Evolutionary conservation across 108 stramenopile species (phyloP).

Genomic region (Thalassiosira profunda): DNA sequence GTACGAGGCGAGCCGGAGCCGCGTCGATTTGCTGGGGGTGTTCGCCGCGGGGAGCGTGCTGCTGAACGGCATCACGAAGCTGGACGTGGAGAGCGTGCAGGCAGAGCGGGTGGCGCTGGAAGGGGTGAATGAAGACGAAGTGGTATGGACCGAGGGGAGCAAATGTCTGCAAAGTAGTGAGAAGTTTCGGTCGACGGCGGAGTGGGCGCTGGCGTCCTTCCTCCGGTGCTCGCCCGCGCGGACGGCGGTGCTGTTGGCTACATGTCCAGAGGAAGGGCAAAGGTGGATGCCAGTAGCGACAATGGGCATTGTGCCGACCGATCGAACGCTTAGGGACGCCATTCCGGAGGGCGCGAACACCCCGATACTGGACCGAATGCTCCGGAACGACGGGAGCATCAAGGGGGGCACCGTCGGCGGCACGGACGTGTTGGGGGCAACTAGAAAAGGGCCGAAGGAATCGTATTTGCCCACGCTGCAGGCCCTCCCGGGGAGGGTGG

Average conservation of each 20-base stretch:
- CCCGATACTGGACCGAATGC: conserved; percentile 79
- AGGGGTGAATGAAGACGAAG: conserved; percentile 41
- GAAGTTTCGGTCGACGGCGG: conserved; percentile 9
- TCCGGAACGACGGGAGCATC: conserved; percentile 33
- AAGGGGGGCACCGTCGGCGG: conserved; percentile 35
- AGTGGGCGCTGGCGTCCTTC: conserved; percentile 71
- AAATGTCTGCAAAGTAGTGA: neutral
- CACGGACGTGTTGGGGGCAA: conserved; percentile 14
- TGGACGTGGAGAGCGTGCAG: conserved; percentile 74
- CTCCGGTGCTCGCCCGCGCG: conserved; percentile 71
- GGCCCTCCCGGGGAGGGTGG: conserved; percentile 78
- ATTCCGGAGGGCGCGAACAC: conserved; percentile 27
- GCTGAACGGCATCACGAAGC: conserved; percentile 79
- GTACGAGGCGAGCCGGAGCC: conserved; percentile 35
- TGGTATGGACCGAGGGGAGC: conserved; percentile 25
- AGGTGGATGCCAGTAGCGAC: conserved; percentile 60
- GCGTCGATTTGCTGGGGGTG: conserved; percentile 74
- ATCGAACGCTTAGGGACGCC: conserved; percentile 8
- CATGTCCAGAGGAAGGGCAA: conserved; percentile 2
- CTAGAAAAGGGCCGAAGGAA: conserved; percentile 49
- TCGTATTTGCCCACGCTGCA: conserved; percentile 88
- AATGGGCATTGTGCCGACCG: conserved; percentile 59
- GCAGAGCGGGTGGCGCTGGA: conserved; percentile 76
- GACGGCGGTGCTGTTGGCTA: conserved; percentile 63
- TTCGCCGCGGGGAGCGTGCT: conserved; percentile 84